Conservation (phyloP, 352 stramenopile genomes). For the Globisporangium recalcitrans region DNA sequence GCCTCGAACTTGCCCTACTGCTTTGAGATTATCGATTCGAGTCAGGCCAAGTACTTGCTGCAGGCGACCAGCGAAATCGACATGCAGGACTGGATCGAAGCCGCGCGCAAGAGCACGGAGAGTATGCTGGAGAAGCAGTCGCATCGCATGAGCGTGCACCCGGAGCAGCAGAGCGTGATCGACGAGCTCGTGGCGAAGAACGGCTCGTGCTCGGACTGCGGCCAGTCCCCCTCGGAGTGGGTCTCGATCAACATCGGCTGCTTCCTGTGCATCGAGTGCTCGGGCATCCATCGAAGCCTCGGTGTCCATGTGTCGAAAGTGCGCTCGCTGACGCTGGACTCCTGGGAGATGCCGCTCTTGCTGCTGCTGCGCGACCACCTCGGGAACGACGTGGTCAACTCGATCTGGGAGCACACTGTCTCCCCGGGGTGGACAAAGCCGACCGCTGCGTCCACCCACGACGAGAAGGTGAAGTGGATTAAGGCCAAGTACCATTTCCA, state of each 20-base stretch:
- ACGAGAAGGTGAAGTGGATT: constrained; percentile 80
- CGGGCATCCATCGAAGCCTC: constrained; percentile 94
- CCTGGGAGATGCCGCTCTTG: constrained; percentile 80
- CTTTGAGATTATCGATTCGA: constrained; percentile 85
- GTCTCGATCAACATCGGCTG: constrained; percentile 95
- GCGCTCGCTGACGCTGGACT: constrained; percentile 86
- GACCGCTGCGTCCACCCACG: constrained; percentile 32
- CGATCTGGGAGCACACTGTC: constrained; percentile 57
- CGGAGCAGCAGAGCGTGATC: constrained; percentile 68
- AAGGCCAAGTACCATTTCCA: constrained; percentile 85
- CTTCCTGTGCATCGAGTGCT: constrained; percentile 96
- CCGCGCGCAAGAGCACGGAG: constrained; percentile 71
- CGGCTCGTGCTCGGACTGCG: constrained; percentile 63
- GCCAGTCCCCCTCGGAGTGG: constrained; percentile 88
- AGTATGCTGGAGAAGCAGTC: constrained; percentile 80
- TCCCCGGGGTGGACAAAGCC: constrained; percentile 53
- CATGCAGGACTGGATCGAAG: constrained; percentile 80
- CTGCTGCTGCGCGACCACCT: constrained; percentile 58
- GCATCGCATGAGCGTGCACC: constrained; percentile 78
- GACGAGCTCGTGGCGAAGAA: constrained; percentile 58
- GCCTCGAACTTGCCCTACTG: constrained; percentile 54
- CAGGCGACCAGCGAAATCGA: constrained; percentile 71
- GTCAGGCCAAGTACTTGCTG: constrained; percentile 67
- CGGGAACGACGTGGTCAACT: constrained; percentile 67
- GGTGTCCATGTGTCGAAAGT: constrained; percentile 97